Evolutionary conservation across 768 basidiomycete species (phyloP).

Genomic region (Tephrocybe sp.): DNA sequence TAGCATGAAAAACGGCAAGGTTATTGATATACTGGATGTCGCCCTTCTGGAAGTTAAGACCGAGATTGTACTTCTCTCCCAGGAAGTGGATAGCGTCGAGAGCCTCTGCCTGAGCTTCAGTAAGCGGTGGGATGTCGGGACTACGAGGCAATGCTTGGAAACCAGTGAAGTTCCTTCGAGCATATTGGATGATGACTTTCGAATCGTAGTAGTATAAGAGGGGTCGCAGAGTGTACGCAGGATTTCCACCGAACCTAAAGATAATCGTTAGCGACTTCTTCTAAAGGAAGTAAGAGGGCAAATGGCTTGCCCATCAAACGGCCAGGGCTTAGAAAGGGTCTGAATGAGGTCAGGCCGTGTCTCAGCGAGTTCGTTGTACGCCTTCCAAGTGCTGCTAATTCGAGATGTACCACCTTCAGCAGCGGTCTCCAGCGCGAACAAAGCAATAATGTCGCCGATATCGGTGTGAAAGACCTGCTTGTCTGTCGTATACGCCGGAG

Average conservation of each 20-base stretch:
- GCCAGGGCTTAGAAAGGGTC: constrained; percentile 40
- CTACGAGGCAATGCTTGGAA: constrained; percentile 9
- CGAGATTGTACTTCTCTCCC: constrained; percentile 37
- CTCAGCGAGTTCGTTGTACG: constrained; percentile 44
- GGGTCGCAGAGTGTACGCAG: constrained; percentile 32
- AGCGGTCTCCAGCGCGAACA: constrained; percentile 39
- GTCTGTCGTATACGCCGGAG: constrained; percentile 29
- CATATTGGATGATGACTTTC: constrained; percentile 42
- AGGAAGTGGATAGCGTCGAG: constrained; percentile 40
- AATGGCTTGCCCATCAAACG: constrained; percentile 30
- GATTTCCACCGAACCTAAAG: constrained; percentile 29
- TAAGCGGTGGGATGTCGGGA: constrained; percentile 37
- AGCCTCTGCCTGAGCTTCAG: constrained; percentile 44
- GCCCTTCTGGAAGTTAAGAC: constrained; percentile 42
- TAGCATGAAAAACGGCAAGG: constrained; percentile 37
- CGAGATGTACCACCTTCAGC: constrained; percentile 41
- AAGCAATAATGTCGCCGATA: constrained; percentile 42
- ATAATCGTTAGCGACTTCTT: neutral
- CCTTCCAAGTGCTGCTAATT: constrained; percentile 38
- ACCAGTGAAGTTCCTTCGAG: constrained; percentile 43
- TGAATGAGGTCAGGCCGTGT: constrained; percentile 41
- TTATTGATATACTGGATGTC: constrained; percentile 48
- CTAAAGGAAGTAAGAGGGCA: neutral
- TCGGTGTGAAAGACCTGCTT: constrained; percentile 51
- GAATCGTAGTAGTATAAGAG: constrained; percentile 36